These are phyloP conservation scores for Hordeum pubiflorum DNA, from an alignment of 202 grass and related monocot species.

Conservation along the genomic window DNA sequence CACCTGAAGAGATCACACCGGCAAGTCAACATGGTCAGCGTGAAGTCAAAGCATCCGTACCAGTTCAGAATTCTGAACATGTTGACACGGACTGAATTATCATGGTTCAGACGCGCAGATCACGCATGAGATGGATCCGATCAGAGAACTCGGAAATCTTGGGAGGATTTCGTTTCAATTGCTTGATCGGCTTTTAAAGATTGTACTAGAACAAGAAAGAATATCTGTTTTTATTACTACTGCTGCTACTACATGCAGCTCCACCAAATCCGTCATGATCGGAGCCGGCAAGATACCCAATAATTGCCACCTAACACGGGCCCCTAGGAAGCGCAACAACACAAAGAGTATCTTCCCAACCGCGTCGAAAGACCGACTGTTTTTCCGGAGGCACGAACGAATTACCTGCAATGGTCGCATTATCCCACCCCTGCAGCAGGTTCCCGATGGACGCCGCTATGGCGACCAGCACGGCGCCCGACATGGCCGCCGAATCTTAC, in stretches of 20 bases:
- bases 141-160: background rate
- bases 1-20: slow-evolving; percentile 33
- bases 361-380: background rate
- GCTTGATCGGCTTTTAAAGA: background rate
- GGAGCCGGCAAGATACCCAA: slow-evolving; percentile 37
- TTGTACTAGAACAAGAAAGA: background rate
- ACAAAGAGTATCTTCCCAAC: background rate
- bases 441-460: slow-evolving; percentile 80
- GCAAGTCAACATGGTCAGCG: slow-evolving; percentile 27
- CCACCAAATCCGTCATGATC: slow-evolving; percentile 30
- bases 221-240: background rate
- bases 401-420: slow-evolving; percentile 81
- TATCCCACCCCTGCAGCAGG: slow-evolving; percentile 85
- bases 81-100: background rate
- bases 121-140: background rate
- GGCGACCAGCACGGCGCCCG: slow-evolving; percentile 69
- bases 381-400: background rate
- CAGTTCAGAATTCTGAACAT: background rate
- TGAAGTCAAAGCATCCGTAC: slow-evolving; percentile 21
- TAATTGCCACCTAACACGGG: slow-evolving; percentile 35
- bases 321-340: background rate
- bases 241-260: background rate
- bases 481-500: slow-evolving; percentile 39
- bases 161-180: background rate
- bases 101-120: background rate